phyloP scores from a whole-genome alignment of 805 yeast genomes.

The Metschnikowia aberdeeniae region DNA sequence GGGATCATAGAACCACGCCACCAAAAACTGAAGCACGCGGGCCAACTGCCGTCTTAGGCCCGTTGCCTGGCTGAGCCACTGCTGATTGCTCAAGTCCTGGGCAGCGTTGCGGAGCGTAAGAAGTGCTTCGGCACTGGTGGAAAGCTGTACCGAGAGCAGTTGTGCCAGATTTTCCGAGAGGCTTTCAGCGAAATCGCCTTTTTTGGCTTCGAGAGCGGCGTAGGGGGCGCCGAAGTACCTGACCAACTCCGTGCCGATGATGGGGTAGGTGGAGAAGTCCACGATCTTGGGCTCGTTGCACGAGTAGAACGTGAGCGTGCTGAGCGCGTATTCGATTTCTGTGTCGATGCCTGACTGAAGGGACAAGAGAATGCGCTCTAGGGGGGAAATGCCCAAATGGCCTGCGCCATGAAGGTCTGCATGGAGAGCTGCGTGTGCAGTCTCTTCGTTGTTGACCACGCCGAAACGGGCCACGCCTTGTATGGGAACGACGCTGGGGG shows the following conservation, averaged over 20 bases:
- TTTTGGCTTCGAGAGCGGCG: constrained; percentile 17
- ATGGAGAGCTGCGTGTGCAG: constrained; percentile 10
- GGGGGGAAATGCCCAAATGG: constrained; percentile 57
- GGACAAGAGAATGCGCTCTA: constrained; percentile 67
- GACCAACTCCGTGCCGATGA: constrained; percentile 40
- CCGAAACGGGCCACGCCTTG: constrained; percentile 16
- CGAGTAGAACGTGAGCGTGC: constrained; percentile 47
- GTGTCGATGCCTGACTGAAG: constrained; percentile 57
- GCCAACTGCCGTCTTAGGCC: constrained; percentile 45
- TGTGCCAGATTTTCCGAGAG: neutral
- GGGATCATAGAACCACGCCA: constrained; percentile 26
- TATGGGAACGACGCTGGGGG: constrained; percentile 16
- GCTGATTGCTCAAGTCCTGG: constrained; percentile 81
- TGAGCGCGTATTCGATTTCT: constrained; percentile 71
- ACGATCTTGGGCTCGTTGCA: constrained; percentile 49
- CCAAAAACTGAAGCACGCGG: constrained; percentile 40
- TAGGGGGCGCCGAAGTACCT: constrained; percentile 34
- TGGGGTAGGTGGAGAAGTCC: constrained; percentile 40
- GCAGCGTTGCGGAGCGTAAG: constrained; percentile 75
- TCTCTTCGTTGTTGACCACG: constrained; percentile 8
- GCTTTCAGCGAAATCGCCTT: constrained; percentile 5
- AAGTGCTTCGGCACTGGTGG: constrained; percentile 42
- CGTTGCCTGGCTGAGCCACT: constrained; percentile 57
- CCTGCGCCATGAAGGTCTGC: constrained; percentile 21
- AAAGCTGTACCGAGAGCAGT: constrained; percentile 20